Evolutionary conservation across 108 stramenopile species (phyloP), one percentile per base, ranked within the genome.

Genomic region (Phaeodactylum tricornutum): DNA sequence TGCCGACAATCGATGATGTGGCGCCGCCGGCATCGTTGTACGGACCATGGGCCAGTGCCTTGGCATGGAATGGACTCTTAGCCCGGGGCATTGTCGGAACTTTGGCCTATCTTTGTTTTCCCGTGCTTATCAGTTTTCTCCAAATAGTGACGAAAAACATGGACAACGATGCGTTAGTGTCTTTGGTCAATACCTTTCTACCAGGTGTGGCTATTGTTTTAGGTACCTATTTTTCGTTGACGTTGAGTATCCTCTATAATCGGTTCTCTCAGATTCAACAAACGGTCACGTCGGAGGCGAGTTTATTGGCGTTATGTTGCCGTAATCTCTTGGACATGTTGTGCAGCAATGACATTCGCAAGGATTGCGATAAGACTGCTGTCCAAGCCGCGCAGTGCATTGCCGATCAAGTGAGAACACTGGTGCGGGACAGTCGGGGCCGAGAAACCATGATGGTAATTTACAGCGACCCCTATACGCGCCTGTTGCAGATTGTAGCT

Each of bases 161-260:
- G n/a, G n/a, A n/a, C n/a, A n/a, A n/a, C n/a, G n/a, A n/a, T n/a
- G n/a, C n/a, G n/a, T n/a, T n/a, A n/a, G n/a, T n/a, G n/a, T n/a
- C n/a, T n/a, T n/a, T n/a, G n/a, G n/a, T n/a, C n/a, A n/a, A n/a
- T n/a, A n/a, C n/a, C n/a, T 76, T 79, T 40, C 62, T 54, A 6
- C 82, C 82, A 8, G 82, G 82, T n/a, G 59, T 84, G 31, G 59
- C 75, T 28, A 84, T 84, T 29, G 50, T 84, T 15, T 84, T 76
- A 47, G 82, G 82, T 71, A 84, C 82, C n/a, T 76, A 73, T 37
- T 53, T 75, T 7, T 76, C 77, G 12, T 68, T 84, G 48, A 84
- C 82, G 2, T 41, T 78, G 19, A 54, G 56, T 17, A 79, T 84
- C 24, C 55, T 84, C 9, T 84, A 84, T 44, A 43, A 64, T 5